phyloP scores from a whole-genome alignment of 306 rosid genomes.

The Prunus davidiana region DNA sequence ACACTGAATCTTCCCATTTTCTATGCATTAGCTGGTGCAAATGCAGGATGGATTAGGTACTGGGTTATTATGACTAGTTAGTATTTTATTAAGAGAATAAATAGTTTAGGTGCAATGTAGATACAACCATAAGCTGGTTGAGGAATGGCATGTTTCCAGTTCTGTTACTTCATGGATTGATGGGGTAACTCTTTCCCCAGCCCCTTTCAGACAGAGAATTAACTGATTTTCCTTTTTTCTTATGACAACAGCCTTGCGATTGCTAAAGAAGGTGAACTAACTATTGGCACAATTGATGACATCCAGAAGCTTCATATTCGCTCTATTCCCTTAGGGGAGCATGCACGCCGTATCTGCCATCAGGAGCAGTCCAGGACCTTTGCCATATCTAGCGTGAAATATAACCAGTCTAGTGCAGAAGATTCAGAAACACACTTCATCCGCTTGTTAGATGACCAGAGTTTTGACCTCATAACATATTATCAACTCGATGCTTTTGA shows the following conservation, averaged over 20 bases:
- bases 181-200: neutral
- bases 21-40: neutral
- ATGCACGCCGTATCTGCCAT: conserved; percentile 89
- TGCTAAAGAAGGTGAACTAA: conserved; percentile 97
- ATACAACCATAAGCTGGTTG: neutral
- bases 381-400: conserved; percentile 78
- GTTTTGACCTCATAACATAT: conserved; percentile 80
- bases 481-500: conserved; percentile 86
- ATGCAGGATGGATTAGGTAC: neutral
- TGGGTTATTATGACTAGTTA: neutral
- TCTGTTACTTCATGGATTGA: neutral
- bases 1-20: neutral
- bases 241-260: conserved; percentile 75
- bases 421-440: conserved; percentile 84
- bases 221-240: neutral
- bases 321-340: conserved; percentile 92
- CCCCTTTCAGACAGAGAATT: neutral
- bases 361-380: conserved; percentile 98
- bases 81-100: too few relatives aligned
- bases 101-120: neutral
- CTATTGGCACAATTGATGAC: conserved; percentile 97
- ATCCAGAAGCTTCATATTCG: conserved; percentile 99
- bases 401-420: conserved; percentile 69
- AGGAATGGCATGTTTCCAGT: neutral
- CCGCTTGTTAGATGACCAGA: conserved; percentile 95